phyloP scores from a whole-genome alignment of 2,329 filamentous ascomycete genomes.

The Xylaria digitata region DNA sequence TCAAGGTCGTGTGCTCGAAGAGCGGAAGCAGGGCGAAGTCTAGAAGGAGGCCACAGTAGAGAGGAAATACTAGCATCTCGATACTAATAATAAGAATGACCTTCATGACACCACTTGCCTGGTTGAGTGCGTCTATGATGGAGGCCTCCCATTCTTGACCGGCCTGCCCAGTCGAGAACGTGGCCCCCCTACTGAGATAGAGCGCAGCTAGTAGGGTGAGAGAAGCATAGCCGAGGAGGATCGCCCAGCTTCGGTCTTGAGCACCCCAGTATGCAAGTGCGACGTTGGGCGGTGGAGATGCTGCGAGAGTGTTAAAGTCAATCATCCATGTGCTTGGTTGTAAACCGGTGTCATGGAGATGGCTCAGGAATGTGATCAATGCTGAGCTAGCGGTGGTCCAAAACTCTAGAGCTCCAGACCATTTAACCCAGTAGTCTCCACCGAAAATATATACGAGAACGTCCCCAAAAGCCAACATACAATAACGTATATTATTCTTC shows the following conservation, averaged over 20 bases:
- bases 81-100: slow-evolving; percentile 98
- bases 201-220: slow-evolving; percentile 79
- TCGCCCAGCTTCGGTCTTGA: slow-evolving; percentile 75
- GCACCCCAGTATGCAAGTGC: slow-evolving; percentile 75
- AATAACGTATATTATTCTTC: slow-evolving; percentile 62
- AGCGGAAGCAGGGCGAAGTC: slow-evolving; percentile 89
- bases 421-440: slow-evolving; percentile 55
- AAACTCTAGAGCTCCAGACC: slow-evolving; percentile 38
- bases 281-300: slow-evolving; percentile 59
- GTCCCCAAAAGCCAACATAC: slow-evolving; percentile 55
- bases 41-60: slow-evolving; percentile 93
- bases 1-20: slow-evolving; percentile 83
- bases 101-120: slow-evolving; percentile 96
- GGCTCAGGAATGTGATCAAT: slow-evolving; percentile 46
- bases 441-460: slow-evolving; percentile 58
- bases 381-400: slow-evolving; percentile 39
- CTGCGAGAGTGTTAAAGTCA: slow-evolving; percentile 60
- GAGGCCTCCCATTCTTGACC: slow-evolving; percentile 77
- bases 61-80: slow-evolving; percentile 96
- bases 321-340: slow-evolving; percentile 69
- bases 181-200: slow-evolving; percentile 79
- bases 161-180: slow-evolving; percentile 69
- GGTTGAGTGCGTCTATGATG: slow-evolving; percentile 84
- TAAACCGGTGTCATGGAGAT: slow-evolving; percentile 52
- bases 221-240: slow-evolving; percentile 82